These are phyloP conservation scores for Acer campestre DNA, from an alignment of 345 rosid genomes.

Conservation along the genomic window DNA sequence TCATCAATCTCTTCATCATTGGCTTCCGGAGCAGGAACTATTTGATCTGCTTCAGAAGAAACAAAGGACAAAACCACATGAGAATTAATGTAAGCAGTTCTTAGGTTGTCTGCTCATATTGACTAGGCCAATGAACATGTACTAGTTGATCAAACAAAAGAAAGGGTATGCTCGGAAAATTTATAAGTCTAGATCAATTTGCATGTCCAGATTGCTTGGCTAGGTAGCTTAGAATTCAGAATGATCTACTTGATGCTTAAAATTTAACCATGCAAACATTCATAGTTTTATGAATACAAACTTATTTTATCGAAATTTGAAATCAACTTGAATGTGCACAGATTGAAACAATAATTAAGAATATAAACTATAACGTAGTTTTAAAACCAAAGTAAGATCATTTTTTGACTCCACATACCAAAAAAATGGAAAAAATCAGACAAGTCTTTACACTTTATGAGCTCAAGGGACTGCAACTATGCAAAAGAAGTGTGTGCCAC, in stretches of 20 bases:
- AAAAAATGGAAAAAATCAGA: slow-evolving; percentile 2
- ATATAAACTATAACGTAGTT: neutral
- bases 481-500: neutral
- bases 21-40: slow-evolving; percentile 53
- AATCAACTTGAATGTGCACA: slow-evolving; percentile 1
- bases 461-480: neutral
- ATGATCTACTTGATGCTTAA: neutral
- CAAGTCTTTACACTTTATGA: neutral
- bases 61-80: neutral
- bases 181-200: slow-evolving; percentile 13
- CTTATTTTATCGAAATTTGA: neutral
- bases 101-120: neutral
- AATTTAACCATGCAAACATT: neutral
- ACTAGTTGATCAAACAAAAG: neutral
- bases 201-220: slow-evolving; percentile 2
- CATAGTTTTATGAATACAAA: neutral
- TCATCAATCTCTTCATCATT: slow-evolving; percentile 93
- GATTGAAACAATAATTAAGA: neutral
- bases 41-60: slow-evolving; percentile 57
- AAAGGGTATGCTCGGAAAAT: neutral
- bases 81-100: neutral
- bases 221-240: slow-evolving; percentile 1
- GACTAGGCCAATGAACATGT: neutral
- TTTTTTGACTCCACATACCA: neutral
- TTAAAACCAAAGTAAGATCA: neutral